Base-by-base conservation (phyloP, 768 basidiomycete species). In the Boletus vinaceobasis region DNA sequence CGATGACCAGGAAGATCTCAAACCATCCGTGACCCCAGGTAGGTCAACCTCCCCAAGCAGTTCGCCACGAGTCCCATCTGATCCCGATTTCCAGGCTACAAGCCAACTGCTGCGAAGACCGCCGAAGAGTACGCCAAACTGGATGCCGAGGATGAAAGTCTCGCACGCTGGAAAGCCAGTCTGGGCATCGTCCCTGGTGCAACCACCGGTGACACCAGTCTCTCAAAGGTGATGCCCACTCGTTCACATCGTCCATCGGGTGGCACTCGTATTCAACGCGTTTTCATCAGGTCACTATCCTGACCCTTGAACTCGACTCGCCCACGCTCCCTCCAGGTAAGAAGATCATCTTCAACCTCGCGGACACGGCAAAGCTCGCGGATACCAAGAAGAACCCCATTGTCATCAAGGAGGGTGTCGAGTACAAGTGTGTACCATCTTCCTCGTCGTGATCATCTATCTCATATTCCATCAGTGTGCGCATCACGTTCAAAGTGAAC, bases 111-210 rank as follows among this genome's bases (percentile, higher is more conserved):
- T 53, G 81, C 78, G 32, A 90, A 90, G 76, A 78, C 80, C 43
- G 74, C 88, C 13, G 91, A 90, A 26, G 91, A 95, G 69, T 90
- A 92, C 43, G 88, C 90, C 26, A 74, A 85, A 37, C 82, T 96
- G 42, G 95, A 97, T 73, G 86, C 88, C 31, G 79, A 89, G 57
- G 95, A 98, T 69, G 95, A 97, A 73, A 93, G 90, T 70, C 80
- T 98, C 64, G 86, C 88, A 32, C 86, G 93, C 59, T 98, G 96
- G 96, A 98, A 98, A 71, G 92, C 91, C 37, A 93, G 87, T 50
- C 79, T 98, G 27, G 96, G 96, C 50, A 85, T 98, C 56, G 79
- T 81, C 48, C 79, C 83, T 33, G 85, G 81, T 29, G 76, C 68
- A 19, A 27, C 67, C 5, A 29, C 46, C 14, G 73, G 67, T 19